phyloP scores from a whole-genome alignment of 805 yeast species.

The Limtongia smithiae region DNA sequence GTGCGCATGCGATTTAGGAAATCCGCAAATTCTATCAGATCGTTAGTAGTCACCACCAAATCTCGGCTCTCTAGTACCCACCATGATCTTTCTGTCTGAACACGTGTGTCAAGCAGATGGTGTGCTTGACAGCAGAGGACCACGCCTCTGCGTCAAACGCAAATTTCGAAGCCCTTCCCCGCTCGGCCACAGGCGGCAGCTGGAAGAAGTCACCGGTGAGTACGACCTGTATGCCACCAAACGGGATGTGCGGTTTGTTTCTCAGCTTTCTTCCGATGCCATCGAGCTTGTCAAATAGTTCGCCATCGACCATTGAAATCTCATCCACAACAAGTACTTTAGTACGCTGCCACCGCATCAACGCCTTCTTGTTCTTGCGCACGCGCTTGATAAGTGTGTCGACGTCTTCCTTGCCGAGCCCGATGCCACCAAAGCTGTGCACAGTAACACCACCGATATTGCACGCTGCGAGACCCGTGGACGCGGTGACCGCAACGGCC shows the following conservation, averaged over 20 bases:
- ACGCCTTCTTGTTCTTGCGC: slow-evolving; percentile 43
- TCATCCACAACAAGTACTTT: slow-evolving; percentile 84
- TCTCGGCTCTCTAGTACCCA: neutral
- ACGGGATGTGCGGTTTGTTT: slow-evolving; percentile 54
- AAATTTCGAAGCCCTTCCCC: slow-evolving; percentile 45
- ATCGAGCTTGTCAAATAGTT: slow-evolving; percentile 70
- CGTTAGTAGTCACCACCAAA: neutral
- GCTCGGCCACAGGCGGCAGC: slow-evolving; percentile 76
- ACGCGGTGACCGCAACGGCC: slow-evolving; percentile 82
- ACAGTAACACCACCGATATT: slow-evolving; percentile 89
- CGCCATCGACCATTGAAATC: slow-evolving; percentile 88
- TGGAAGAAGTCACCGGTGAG: slow-evolving; percentile 96
- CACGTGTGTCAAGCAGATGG: slow-evolving; percentile 70
- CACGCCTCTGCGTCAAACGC: slow-evolving; percentile 76
- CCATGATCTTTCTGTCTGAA: slow-evolving; percentile 79
- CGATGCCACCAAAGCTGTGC: slow-evolving; percentile 82
- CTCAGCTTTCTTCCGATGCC: slow-evolving; percentile 58
- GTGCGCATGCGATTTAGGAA: slow-evolving; percentile 77
- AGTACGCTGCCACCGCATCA: slow-evolving; percentile 60
- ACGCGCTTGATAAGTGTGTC: slow-evolving; percentile 49
- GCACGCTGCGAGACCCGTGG: slow-evolving; percentile 94
- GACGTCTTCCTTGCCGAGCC: slow-evolving; percentile 60
- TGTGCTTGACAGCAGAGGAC: slow-evolving; percentile 58
- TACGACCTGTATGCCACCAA: slow-evolving; percentile 91
- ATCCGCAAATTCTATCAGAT: slow-evolving; percentile 52